These are phyloP conservation scores for Boletus insuetus DNA, from an alignment of 768 basidiomycete species.

Conservation along the genomic window DNA sequence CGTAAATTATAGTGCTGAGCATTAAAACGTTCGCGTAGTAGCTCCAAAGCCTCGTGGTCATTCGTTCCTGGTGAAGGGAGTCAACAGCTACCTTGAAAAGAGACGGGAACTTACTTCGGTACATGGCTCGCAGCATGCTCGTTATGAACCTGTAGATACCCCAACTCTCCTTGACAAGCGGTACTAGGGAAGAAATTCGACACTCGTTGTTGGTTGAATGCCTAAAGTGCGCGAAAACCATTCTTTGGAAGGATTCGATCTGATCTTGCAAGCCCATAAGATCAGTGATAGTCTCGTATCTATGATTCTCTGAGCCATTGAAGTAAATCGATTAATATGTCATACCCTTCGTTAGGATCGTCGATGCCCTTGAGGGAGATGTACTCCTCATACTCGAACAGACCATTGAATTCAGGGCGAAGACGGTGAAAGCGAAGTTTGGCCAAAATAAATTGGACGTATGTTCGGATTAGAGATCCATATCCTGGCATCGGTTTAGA, in stretches of 20 bases:
- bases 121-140: slow-evolving; percentile 97
- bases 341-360: slow-evolving; percentile 98
- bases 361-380: slow-evolving; percentile 95
- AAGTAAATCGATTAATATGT: slow-evolving; percentile 1
- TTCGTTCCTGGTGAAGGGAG: slow-evolving; percentile 67
- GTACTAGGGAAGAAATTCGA: slow-evolving; percentile 92
- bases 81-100: not conserved
- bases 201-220: slow-evolving; percentile 94
- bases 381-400: slow-evolving; percentile 99
- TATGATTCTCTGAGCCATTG: slow-evolving; percentile 32
- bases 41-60: slow-evolving; percentile 84
- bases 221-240: slow-evolving; percentile 93
- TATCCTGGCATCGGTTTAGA: slow-evolving; percentile 59
- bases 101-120: slow-evolving; percentile 61
- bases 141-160: slow-evolving; percentile 99
- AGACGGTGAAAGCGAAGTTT: slow-evolving; percentile 95
- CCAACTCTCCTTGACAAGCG: slow-evolving; percentile 98
- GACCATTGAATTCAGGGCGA: slow-evolving; percentile 95
- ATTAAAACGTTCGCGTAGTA: slow-evolving; percentile 81
- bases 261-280: slow-evolving; percentile 98
- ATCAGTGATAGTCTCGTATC: slow-evolving; percentile 97
- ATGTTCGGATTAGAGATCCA: slow-evolving; percentile 87
- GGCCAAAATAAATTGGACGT: slow-evolving; percentile 92
- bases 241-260: slow-evolving; percentile 97
- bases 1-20: slow-evolving; percentile 91